Evolutionary conservation across 805 yeast genomes (phyloP), one percentile per base, ranked within the genome.

Genomic region (Metschnikowia henanensis): DNA sequence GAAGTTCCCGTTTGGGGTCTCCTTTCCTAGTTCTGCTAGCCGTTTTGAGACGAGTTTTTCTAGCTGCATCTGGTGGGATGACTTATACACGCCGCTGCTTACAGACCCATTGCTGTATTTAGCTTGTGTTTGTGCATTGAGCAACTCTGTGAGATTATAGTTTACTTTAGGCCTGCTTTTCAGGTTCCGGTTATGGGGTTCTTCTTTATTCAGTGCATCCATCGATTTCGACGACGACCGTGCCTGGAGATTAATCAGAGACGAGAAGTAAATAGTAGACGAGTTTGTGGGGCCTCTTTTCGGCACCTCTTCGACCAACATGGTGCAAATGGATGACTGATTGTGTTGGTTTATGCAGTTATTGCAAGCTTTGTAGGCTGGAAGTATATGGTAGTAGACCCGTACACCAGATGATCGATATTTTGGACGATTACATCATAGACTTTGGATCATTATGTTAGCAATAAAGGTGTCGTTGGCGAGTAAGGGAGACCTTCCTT

Each of bases 221-320:
- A 22, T 37, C 20, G 52, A 45, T 16, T 60, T 49, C 17, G 47
- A 42, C 13, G 53, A 43, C 23, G 72, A 69, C 23, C 76, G 54
- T 5, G 76, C 75, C 6, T 69, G 59, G 13, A 72, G 55, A 47
- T 71, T 72, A 26, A 70, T 66, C 36, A 70, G 66, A 15, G 75
- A 70, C 30, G 65, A 53, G 52, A 70, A 70, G 51, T 70, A 70
- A 6, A 72, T 55, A 0, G 75, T 70, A 10, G 73, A 61, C 23
- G 59, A 50, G 29, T 61, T 63, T 9, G 67, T 47, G 41, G 59
- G 58, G 25, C 57, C 52, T 9, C 59, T 47, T 43, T 59, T 66
- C 12, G 76, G 76, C 16, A 72, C 51, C 44, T 72, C 76, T 47
- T 72, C 76, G 7, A 72, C 72, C 20, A 72, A 58, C 76, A 72